Base-by-base conservation (phyloP, 225 moss, liverwort and hornwort species). In the Bryum argenteum region DNA sequence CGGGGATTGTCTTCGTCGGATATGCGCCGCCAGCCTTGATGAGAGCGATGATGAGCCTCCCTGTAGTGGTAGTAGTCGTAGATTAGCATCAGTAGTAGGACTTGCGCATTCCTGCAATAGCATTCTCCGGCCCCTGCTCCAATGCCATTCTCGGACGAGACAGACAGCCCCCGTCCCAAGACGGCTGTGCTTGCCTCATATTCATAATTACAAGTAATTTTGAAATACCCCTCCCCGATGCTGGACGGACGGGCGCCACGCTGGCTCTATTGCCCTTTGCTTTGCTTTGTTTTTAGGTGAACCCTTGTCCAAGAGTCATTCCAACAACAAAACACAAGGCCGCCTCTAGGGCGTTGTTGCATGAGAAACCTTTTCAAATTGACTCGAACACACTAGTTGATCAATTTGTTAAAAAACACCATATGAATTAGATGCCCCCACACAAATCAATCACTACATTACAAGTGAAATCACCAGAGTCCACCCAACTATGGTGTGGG, bases 21-120 rank as follows among this genome's bases (percentile, higher is more conserved):
- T 48, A 55, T 61, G 71, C 78, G 82, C 82, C 78, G 82, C 82
- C 82, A 75, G 67, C 38, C 67, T 78, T 20, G 78, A 70, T 53
- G 62, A 70, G 69, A 5, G 28, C 28, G 74, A 66, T 71, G 71
- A 71, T 61, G 70, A 71, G 50, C 19, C n/a, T n/a, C n/a, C n/a
- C n/a, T n/a, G n/a, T n/a, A n/a, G 33, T 33, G 7, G 33, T 33
- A 33, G 33, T 33, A 33, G 33, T 33, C 5, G 33, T 33, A 33
- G 33, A 33, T 33, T 33, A 33, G n/a, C n/a, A n/a, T n/a, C n/a
- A n/a, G 33, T 33, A 55, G 18, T 15, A 44, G n/a, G 45, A 20
- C 45, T 23, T 24, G n/a, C 2, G 66, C 38, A 57, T 48, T 33
- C 42, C 61, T n/a, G 42, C 55, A 64, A 18, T 57, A 38, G 47